Evolutionary conservation across 2,329 filamentous ascomycete genomes (phyloP), one percentile per base, ranked within the genome.

Genomic region (Zymoseptoria ardabiliae): DNA sequence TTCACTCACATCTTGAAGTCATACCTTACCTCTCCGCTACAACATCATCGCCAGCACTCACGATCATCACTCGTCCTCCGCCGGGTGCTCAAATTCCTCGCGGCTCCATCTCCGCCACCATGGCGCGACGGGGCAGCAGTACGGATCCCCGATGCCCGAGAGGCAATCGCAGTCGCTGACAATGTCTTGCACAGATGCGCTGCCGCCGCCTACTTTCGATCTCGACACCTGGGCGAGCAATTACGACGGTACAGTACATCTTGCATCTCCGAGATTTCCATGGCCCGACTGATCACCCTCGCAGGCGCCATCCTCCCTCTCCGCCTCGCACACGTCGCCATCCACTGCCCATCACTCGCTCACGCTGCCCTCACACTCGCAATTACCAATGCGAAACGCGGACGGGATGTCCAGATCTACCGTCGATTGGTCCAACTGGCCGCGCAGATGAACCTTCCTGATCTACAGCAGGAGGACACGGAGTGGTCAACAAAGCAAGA

Each of bases 141-240:
- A 45, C 13, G 35, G 13, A 13, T 17, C 17, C n/a, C 17, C 35
- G 35, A 41, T 17, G 35, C 17, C n/a, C 35, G 13, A 7, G 35
- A 45, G 13, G 17, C 35, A 17, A 45, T n/a, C 17, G 17, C 17
- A 17, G 13, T 45, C 17, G 35, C 13, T 45, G 17, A 45, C 17
- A 13, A 17, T 45, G 35, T 17, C 35, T 45, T 45, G 35, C 17
- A 13, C 35, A 45, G 35, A 45, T 17, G 35, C 17, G 35, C 56
- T 70, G 20, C 65, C 69, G 19, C 76, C 83, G 6, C 92, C 93
- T 9, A 96, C 93, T 71, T 87, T 97, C 67, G 94, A 97, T 69
- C 82, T 99, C 50, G 91, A 97, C 62, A 84, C 88, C 45, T 97
- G 97, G 74, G 88, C 96, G 54, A 82, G 87, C 65, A 96, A 97